Conservation (phyloP, 352 stramenopile species). For the Ophiocytium majus region DNA sequence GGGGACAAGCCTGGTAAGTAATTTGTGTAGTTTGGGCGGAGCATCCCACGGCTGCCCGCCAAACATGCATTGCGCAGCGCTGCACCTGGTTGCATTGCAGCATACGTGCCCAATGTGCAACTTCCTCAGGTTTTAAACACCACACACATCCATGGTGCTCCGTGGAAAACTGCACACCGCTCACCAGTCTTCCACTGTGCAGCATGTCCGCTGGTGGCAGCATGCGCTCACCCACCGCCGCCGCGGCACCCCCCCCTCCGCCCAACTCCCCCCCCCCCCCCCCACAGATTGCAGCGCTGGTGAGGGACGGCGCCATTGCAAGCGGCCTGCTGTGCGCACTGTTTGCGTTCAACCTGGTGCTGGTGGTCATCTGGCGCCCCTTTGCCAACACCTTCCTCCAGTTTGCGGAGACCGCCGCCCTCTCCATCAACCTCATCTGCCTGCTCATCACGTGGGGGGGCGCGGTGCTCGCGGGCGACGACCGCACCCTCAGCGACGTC, state of each 20-base stretch:
- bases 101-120: too few species aligned
- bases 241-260: neutral
- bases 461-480: neutral
- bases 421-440: slow-evolving; percentile 3
- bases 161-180: too few species aligned
- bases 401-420: neutral
- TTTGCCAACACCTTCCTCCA: slow-evolving; percentile 10
- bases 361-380: slow-evolving; percentile 12
- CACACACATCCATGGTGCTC: too few species aligned
- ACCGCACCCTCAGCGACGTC: neutral
- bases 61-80: too few species aligned
- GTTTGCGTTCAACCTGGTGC: slow-evolving; percentile 9
- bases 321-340: neutral
- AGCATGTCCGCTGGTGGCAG: too few species aligned
- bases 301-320: neutral
- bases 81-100: too few species aligned
- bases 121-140: too few species aligned
- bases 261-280: neutral
- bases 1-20: neutral
- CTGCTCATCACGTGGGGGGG: neutral
- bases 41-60: too few species aligned
- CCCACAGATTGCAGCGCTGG: slow-evolving; percentile 1
- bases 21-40: too few species aligned
- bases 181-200: too few species aligned
- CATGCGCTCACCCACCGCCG: too few species aligned